These are phyloP conservation scores for Kodamaea fukazawae DNA, from an alignment of 805 yeast species.

Conservation along the genomic window DNA sequence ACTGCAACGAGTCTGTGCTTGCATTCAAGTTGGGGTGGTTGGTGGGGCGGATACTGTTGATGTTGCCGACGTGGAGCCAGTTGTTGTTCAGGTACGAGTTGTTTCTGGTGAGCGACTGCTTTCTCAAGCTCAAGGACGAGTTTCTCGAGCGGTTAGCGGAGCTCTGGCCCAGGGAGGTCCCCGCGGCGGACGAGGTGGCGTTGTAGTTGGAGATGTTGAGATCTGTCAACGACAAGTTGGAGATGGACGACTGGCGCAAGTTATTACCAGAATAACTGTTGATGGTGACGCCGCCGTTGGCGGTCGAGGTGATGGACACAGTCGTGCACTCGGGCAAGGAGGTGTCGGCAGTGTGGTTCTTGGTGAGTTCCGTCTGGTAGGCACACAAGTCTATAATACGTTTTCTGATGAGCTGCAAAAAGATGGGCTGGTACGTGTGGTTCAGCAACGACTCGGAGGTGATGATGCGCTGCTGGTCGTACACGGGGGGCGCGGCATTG, in stretches of 20 bases:
- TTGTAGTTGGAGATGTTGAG: constrained; percentile 31
- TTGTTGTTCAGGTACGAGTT: constrained; percentile 34
- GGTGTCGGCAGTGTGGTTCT: constrained; percentile 4
- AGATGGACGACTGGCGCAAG: constrained; percentile 38
- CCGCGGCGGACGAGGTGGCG: constrained; percentile 6
- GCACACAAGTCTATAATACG: constrained; percentile 40
- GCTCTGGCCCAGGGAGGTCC: constrained; percentile 11
- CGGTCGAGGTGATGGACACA: constrained; percentile 17
- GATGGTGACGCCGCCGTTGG: constrained; percentile 12
- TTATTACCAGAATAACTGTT: constrained; percentile 10
- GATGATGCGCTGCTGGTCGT: constrained; percentile 34
- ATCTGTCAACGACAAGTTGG: constrained; percentile 40
- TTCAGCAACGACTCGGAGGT: constrained; percentile 31
- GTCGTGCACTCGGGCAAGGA: constrained; percentile 25
- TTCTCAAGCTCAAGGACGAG: constrained; percentile 37
- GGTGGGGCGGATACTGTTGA: constrained; percentile 30
- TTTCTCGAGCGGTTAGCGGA: constrained; percentile 31
- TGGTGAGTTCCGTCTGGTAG: constrained; percentile 8
- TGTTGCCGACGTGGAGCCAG: constrained; percentile 46
- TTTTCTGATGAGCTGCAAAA: constrained; percentile 41
- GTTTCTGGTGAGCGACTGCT: constrained; percentile 43
- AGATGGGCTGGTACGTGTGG: constrained; percentile 34
- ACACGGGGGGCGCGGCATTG: constrained; percentile 19
- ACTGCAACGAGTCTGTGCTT: constrained; percentile 42
- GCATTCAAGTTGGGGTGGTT: constrained; percentile 21